phyloP scores from a whole-genome alignment of 192 early-diverging fungal species.

The Spizellomyces punctatus region DNA sequence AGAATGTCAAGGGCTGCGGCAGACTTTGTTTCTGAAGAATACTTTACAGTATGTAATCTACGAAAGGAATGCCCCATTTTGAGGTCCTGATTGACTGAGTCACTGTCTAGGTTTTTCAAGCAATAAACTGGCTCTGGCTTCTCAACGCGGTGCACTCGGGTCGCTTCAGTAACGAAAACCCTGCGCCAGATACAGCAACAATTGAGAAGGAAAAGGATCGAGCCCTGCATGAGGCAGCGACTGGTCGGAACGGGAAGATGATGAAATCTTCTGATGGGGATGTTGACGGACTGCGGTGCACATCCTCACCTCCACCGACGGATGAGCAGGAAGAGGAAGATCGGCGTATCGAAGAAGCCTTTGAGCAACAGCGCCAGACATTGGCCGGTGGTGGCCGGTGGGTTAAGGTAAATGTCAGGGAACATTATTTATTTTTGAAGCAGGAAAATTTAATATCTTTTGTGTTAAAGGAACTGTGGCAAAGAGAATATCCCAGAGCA shows the following conservation, averaged over 20 bases:
- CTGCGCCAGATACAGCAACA: not conserved
- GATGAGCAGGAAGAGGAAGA: not conserved
- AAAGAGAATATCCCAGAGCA: too few species aligned
- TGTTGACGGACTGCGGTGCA: not conserved
- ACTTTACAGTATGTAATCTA: slow-evolving; percentile 65
- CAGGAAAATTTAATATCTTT: too few species aligned
- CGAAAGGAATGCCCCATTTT: not conserved
- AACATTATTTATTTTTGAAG: too few species aligned
- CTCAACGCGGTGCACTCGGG: slow-evolving; percentile 52
- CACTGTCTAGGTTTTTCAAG: slow-evolving; percentile 62
- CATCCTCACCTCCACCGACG: not conserved
- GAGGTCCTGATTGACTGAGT: not conserved
- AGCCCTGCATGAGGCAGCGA: not conserved
- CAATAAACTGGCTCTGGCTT: slow-evolving; percentile 76
- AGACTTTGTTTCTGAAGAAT: slow-evolving; percentile 16
- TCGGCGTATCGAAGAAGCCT: slow-evolving; percentile 1
- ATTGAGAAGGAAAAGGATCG: not conserved
- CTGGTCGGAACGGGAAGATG: not conserved
- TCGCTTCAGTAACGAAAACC: not conserved
- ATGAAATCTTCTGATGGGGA: not conserved
- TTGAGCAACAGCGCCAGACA: slow-evolving; percentile 12
- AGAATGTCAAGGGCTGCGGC: slow-evolving; percentile 38
- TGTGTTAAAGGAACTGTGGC: too few species aligned
- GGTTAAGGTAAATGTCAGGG: slow-evolving; percentile 27
- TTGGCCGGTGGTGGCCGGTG: slow-evolving; percentile 43